phyloP scores from a whole-genome alignment of 2,329 filamentous ascomycete species.

The Aureobasidium sp. region DNA sequence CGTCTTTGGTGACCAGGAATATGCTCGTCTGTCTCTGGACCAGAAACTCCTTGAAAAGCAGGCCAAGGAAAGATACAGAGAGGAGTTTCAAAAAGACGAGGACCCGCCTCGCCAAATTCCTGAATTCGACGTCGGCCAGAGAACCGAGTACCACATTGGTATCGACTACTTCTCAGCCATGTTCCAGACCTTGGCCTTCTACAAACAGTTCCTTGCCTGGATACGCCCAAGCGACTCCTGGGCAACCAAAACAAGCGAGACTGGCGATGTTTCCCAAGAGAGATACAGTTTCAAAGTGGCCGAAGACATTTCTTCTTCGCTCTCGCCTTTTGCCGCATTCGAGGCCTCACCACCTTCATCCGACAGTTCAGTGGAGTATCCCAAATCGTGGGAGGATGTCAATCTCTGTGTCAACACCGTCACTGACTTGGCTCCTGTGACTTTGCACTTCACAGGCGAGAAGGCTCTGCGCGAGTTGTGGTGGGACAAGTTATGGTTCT shows the following conservation, averaged over 20 bases:
- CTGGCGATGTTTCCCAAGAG: conserved; percentile 10
- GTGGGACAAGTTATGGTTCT: conserved; percentile 27
- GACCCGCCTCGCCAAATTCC: conserved; percentile 26
- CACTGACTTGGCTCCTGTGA: conserved; percentile 18
- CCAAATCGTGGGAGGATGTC: conserved; percentile 18
- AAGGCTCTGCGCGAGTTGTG: conserved; percentile 22
- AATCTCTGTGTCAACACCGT: conserved; percentile 23
- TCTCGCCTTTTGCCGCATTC: conserved; percentile 19
- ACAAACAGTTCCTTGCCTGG: conserved; percentile 23
- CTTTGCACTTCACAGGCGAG: conserved; percentile 23
- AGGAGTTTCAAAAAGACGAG: conserved; percentile 22
- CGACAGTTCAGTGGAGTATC: conserved; percentile 7
- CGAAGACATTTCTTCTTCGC: conserved; percentile 19
- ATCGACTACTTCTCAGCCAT: conserved; percentile 39
- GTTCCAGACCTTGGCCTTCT: conserved; percentile 34
- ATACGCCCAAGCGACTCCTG: conserved; percentile 29
- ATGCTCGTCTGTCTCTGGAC: conserved; percentile 35
- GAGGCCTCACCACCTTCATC: conserved; percentile 12
- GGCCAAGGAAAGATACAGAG: conserved; percentile 19
- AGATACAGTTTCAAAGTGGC: conserved; percentile 18
- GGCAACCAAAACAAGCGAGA: neutral
- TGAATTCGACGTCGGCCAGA: conserved; percentile 27
- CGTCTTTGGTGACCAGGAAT: conserved; percentile 47
- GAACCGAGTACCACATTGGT: conserved; percentile 40
- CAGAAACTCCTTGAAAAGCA: conserved; percentile 22